Base-by-base conservation (phyloP, 441 rosid genomes). In the Isatis lusitanica region DNA sequence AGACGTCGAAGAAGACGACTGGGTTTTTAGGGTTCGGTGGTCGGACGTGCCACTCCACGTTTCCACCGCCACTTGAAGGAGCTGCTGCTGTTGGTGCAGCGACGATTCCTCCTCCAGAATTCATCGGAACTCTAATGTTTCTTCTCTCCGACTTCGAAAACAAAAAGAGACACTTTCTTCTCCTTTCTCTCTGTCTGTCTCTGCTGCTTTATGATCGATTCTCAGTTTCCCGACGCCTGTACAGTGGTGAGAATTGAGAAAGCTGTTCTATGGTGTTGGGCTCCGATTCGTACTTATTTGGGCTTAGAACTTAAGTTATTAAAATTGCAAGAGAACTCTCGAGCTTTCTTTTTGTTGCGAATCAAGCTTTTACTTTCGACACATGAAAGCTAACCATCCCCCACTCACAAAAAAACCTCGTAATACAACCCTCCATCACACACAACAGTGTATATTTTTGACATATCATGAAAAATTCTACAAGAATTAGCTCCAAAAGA, bases 1-100 rank as follows among this genome's bases (percentile, higher is more conserved):
- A 92, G 36, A 91, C 52, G 58, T 95, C 98, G 83, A 95, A 95
- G 85, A 95, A 92, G 30, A 95, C 98, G 36, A 95, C 83, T 5
- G 96, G 99, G 51, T 89, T 95, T 85, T 92, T 95, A 69, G 97
- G 96, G 85, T 90, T 91, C 16, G 86, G 90, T 6, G 99, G 97
- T 62, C 99, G 83, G 56, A 89, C 88, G 55, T 90, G 99, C 99
- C 99, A 92, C 81, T 94, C 99, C 47, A 89, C 97, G 39, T 87
- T 85, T 35, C 85, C 92, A 15, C 85, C 82, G 17, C 85, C 78
- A 26, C 70, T 76, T 16, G 63, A 64, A 40, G 75, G 70, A 72
- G 65, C 69, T 59, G 44, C 40, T 17, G 58, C 78, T 52, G 83
- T 73, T 12, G 75, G 24, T 35, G 52, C 76, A 15, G 40, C 69